These are phyloP conservation scores for Fraxinus greggii DNA, from an alignment of 305 asterid species.

Conservation along the genomic window DNA sequence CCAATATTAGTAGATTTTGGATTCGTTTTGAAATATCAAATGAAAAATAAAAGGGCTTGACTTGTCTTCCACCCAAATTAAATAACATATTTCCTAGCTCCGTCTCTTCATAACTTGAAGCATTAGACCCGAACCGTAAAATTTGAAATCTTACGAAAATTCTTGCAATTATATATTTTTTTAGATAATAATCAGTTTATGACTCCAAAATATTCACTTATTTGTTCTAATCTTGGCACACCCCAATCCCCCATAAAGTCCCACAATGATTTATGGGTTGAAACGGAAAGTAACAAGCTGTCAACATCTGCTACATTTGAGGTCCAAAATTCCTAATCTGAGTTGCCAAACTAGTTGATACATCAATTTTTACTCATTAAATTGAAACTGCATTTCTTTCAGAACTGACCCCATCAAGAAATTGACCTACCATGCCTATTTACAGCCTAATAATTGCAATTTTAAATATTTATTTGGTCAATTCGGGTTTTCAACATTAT, in stretches of 20 bases:
- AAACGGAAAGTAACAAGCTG: not conserved
- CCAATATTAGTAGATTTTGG: not conserved
- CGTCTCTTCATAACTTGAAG: too few species aligned
- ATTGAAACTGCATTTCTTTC: not conserved
- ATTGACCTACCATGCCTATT: not conserved
- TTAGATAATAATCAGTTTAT: not conserved
- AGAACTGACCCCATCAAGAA: not conserved
- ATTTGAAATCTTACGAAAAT: not conserved
- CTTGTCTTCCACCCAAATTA: not conserved
- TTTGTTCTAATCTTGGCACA: not conserved
- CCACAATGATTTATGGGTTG: not conserved
- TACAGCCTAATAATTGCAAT: not conserved
- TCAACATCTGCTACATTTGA: not conserved
- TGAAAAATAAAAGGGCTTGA: not conserved
- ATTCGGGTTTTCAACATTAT: not conserved
- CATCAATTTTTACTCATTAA: not conserved
- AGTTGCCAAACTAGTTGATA: not conserved
- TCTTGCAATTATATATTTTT: not conserved
- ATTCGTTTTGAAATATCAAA: too few species aligned
- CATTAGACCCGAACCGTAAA: not conserved
- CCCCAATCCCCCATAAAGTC: not conserved
- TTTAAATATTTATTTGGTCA: not conserved
- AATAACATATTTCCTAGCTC: not conserved
- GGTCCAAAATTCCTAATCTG: constrained; percentile 1
- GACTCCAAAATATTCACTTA: not conserved